Evolutionary conservation across 2,329 filamentous ascomycete species (phyloP).

Genomic region (Xylaria sp.): DNA sequence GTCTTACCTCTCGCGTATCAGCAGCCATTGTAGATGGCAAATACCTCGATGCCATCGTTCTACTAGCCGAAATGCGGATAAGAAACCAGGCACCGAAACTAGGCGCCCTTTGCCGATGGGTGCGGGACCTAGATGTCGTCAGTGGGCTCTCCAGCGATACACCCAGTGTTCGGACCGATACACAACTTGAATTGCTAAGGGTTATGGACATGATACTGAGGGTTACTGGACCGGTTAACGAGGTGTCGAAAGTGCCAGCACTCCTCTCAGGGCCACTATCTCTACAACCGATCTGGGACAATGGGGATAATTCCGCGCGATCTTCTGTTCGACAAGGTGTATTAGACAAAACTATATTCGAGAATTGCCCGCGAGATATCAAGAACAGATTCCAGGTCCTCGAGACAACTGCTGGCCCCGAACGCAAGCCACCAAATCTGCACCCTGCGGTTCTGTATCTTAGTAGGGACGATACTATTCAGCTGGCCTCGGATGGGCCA

Average conservation of each 20-base stretch:
- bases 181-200: slow-evolving; percentile 66
- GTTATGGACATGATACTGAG: slow-evolving; percentile 74
- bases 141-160: slow-evolving; percentile 69
- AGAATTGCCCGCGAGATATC: slow-evolving; percentile 52
- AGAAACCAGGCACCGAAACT: slow-evolving; percentile 73
- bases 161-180: slow-evolving; percentile 58
- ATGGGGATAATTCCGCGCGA: slow-evolving; percentile 57
- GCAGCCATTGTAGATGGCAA: slow-evolving; percentile 73
- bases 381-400: slow-evolving; percentile 64
- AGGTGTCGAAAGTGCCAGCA: slow-evolving; percentile 50
- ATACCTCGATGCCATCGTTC: slow-evolving; percentile 71
- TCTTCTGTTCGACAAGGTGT: slow-evolving; percentile 67
- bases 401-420: slow-evolving; percentile 68
- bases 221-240: slow-evolving; percentile 71
- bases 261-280: slow-evolving; percentile 61
- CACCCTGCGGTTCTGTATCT: slow-evolving; percentile 74
- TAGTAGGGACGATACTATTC: slow-evolving; percentile 66
- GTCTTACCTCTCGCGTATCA: slow-evolving; percentile 74
- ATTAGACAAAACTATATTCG: slow-evolving; percentile 66
- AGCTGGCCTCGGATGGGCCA: slow-evolving; percentile 58
- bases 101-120: slow-evolving; percentile 77
- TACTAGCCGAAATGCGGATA: slow-evolving; percentile 77
- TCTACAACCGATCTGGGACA: slow-evolving; percentile 70
- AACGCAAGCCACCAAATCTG: slow-evolving; percentile 75
- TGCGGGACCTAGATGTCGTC: slow-evolving; percentile 75